phyloP scores from a whole-genome alignment of 139 green algal species.

The Desmodesmus armatus region DNA sequence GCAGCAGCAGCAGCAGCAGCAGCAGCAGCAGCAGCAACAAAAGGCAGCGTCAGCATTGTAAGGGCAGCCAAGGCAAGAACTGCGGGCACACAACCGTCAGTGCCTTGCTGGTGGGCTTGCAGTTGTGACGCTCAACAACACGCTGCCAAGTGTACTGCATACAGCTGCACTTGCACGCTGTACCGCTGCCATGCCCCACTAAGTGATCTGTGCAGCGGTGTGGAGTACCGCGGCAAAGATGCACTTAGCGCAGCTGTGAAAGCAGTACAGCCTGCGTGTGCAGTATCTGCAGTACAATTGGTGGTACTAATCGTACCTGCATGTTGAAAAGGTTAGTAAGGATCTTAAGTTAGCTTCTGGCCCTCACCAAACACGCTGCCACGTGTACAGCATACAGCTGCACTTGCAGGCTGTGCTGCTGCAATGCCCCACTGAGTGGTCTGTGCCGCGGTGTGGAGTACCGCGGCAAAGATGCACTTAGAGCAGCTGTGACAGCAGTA shows the following conservation, averaged over 20 bases:
- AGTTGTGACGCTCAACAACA: not conserved
- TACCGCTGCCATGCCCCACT: not conserved
- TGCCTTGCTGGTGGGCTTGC: not conserved
- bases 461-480: too few species aligned
- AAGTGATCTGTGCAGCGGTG: too few species aligned
- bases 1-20: not conserved
- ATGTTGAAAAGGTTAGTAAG: too few species aligned
- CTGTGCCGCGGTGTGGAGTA: too few species aligned
- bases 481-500: too few species aligned
- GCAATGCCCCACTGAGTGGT: too few species aligned
- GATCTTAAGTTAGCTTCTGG: too few species aligned
- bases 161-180: not conserved
- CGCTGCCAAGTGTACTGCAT: not conserved
- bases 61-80: not conserved
- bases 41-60: not conserved
- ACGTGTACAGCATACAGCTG: not conserved
- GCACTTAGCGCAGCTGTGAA: too few species aligned
- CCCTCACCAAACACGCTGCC: not conserved
- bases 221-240: too few species aligned
- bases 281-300: too few species aligned
- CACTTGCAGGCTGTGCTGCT: not conserved
- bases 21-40: not conserved
- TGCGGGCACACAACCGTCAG: not conserved
- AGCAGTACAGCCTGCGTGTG: too few species aligned
- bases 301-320: too few species aligned